Evolutionary conservation across 179 eudicot species (phyloP).

Genomic region (Amaranthus tricolor): DNA sequence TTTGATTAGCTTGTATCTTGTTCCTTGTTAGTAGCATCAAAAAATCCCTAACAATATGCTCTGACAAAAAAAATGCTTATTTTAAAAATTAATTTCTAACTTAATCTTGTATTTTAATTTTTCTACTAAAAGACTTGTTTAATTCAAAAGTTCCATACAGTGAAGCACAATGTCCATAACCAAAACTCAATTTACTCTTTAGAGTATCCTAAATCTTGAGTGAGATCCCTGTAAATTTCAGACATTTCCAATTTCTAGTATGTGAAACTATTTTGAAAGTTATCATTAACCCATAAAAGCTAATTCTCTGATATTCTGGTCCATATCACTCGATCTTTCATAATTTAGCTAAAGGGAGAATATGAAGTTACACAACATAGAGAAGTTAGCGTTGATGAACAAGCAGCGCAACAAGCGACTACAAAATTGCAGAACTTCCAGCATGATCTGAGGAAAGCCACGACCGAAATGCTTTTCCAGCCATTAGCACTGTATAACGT

Average conservation of each 20-base stretch:
- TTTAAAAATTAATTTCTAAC: no score
- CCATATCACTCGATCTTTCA: conserved; percentile 10
- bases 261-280: background rate
- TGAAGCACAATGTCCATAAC: background rate
- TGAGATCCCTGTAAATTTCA: background rate
- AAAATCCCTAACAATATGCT: no score
- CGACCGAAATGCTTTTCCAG: background rate
- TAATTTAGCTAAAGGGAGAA: background rate
- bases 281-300: background rate
- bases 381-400: conserved; percentile 11
- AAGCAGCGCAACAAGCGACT: conserved; percentile 6
- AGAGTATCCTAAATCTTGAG: conserved; percentile 38
- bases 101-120: no score
- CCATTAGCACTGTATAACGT: background rate
- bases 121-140: no score
- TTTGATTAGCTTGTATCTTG: no score
- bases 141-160: no score
- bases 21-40: no score
- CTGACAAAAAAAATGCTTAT: no score
- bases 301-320: background rate
- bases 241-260: background rate
- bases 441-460: background rate
- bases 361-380: background rate
- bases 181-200: background rate
- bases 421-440: conserved; percentile 1